Conservation (phyloP, 73 alveolate species). For the Symbiodinium natans region DNA sequence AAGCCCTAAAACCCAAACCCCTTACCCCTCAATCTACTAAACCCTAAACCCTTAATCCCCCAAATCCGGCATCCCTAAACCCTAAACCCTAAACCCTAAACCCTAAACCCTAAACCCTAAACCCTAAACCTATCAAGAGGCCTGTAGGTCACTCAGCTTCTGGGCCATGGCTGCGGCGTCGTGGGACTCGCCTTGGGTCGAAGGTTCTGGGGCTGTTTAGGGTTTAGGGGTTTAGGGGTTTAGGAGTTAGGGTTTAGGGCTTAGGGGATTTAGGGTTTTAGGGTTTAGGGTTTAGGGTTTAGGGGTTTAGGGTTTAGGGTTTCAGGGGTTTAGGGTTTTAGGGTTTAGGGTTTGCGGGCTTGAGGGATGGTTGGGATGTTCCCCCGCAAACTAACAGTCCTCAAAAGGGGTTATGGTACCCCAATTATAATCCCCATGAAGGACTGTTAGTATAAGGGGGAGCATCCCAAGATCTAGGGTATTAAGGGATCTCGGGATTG, state of each 20-base stretch:
- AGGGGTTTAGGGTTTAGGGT: not conserved
- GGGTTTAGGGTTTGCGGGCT: not conserved
- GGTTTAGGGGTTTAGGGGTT: not conserved
- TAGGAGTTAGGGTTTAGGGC: not conserved
- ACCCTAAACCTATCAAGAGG: not conserved
- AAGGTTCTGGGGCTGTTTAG: not conserved
- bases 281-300: not conserved
- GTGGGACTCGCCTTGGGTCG: not conserved
- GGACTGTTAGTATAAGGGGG: no score
- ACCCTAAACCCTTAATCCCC: not conserved
- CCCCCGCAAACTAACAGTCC: no score
- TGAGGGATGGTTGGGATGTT: no score
- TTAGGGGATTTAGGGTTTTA: not conserved
- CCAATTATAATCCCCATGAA: no score
- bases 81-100: not conserved
- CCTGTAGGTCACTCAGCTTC: not conserved
- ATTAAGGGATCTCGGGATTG: no score
- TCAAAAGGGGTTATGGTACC: no score
- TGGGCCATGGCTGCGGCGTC: not conserved
- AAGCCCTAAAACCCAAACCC: not conserved
- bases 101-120: not conserved
- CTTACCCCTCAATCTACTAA: no score
- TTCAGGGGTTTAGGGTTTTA: not conserved
- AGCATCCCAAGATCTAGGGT: no score
- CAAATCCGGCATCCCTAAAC: not conserved